Percentiles rank a stretch among this genome's conserved stretches.
These are phyloP conservation scores for Penicillium manginii DNA, from an alignment of 495 filamentous ascomycete genomes.

Conservation along the genomic window DNA sequence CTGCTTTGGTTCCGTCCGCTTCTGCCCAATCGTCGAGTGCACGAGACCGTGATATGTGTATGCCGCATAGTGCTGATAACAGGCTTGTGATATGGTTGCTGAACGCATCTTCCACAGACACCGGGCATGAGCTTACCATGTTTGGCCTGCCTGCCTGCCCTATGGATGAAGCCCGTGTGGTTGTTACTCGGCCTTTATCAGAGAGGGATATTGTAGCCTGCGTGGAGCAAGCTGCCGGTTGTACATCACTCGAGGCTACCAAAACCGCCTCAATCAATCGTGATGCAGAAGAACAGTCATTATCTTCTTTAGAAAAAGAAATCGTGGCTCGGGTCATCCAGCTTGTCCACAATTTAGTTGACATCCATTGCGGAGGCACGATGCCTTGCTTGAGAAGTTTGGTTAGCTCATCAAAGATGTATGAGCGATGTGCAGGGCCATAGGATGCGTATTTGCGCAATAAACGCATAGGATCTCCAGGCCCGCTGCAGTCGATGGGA, in stretches of 20 bases:
- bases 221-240: background rate
- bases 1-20: conserved; percentile 27
- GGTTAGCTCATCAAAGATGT: conserved; percentile 43
- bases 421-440: conserved; percentile 29
- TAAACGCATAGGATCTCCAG: conserved; percentile 35
- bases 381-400: conserved; percentile 41
- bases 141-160: conserved; percentile 4
- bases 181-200: conserved; percentile 8
- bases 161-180: conserved; percentile 24
- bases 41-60: conserved; percentile 46
- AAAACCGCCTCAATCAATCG: conserved; percentile 46
- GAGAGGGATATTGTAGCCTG: background rate
- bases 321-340: conserved; percentile 48
- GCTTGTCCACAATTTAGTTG: conserved; percentile 45
- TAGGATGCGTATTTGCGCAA: conserved; percentile 36
- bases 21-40: conserved; percentile 15
- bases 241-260: conserved; percentile 34
- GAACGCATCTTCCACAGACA: conserved; percentile 47
- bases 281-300: conserved; percentile 39
- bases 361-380: conserved; percentile 55
- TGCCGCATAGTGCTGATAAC: conserved; percentile 45
- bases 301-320: conserved; percentile 45
- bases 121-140: conserved; percentile 32
- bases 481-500: conserved; percentile 10
- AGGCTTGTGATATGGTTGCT: conserved; percentile 50